These are phyloP conservation scores for Platanthera guangdongensis DNA, from an alignment of 106 monocot genomes.

Conservation along the genomic window DNA sequence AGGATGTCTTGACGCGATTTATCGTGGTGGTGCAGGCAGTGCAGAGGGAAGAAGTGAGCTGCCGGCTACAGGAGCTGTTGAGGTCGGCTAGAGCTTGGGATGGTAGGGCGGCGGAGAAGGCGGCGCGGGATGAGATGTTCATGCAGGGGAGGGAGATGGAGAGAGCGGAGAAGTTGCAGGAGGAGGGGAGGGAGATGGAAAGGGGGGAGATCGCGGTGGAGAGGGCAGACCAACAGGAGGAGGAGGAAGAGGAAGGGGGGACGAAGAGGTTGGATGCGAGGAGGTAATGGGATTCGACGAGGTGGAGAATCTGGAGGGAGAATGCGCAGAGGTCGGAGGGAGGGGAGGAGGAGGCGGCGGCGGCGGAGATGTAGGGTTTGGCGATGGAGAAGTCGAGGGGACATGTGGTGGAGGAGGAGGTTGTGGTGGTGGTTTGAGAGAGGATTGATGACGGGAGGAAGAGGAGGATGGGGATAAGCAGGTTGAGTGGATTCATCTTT, in stretches of 20 bases:
- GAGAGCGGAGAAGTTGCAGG: conserved; percentile 40
- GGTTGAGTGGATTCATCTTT: no score
- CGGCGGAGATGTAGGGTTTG: conserved; percentile 23
- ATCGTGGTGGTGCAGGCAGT: conserved; percentile 62
- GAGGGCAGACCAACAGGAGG: conserved; percentile 12
- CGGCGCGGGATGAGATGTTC: conserved; percentile 52
- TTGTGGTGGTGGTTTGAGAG: not conserved
- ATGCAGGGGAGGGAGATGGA: conserved; percentile 61
- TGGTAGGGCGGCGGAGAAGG: conserved; percentile 40
- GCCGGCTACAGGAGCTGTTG: conserved; percentile 32
- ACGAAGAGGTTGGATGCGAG: conserved; percentile 38
- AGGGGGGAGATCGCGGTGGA: conserved; percentile 14
- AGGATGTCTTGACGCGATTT: conserved; percentile 29
- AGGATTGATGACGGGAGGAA: no score
- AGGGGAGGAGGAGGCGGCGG: conserved; percentile 8
- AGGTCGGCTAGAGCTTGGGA: conserved; percentile 24
- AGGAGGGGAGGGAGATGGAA: conserved; percentile 29
- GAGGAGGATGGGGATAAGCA: no score
- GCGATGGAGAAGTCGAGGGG: conserved; percentile 65
- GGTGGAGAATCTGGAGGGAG: conserved; percentile 38
- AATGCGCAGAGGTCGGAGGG: conserved; percentile 31
- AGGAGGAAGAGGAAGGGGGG: conserved; percentile 38
- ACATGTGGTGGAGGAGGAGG: conserved; percentile 18
- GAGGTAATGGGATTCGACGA: conserved; percentile 53
- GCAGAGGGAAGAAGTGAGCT: conserved; percentile 28